Evolutionary conservation across 768 basidiomycete species (phyloP).

Genomic region (Clathrus columnatus): DNA sequence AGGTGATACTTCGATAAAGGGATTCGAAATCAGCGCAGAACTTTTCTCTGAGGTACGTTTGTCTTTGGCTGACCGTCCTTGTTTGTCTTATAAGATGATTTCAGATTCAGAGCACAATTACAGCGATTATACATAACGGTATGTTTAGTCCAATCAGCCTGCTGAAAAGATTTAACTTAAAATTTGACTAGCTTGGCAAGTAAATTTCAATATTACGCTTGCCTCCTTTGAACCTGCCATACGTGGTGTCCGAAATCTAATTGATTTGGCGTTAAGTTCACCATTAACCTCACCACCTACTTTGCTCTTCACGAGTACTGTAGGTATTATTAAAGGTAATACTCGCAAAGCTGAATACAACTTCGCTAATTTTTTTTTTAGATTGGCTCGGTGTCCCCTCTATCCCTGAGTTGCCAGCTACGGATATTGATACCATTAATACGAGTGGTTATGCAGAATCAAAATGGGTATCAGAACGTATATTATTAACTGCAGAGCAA

Average conservation of each 20-base stretch:
- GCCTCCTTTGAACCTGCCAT: constrained; percentile 26
- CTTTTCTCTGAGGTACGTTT: constrained; percentile 9
- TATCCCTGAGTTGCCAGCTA: not conserved
- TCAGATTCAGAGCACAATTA: constrained; percentile 5
- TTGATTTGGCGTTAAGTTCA: constrained; percentile 28
- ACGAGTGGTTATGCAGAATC: constrained; percentile 7
- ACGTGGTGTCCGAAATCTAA: constrained; percentile 21
- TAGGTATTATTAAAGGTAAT: constrained; percentile 20
- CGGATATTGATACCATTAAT: not conserved
- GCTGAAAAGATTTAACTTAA: too few species aligned
- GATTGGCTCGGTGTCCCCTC: not conserved
- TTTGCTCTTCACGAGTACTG: constrained; percentile 28
- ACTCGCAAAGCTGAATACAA: not conserved
- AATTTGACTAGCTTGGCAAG: constrained; percentile 29
- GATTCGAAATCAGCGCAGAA: constrained; percentile 4
- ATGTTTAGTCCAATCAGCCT: not conserved
- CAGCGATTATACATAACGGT: constrained; percentile 12
- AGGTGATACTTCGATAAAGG: constrained; percentile 11
- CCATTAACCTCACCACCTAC: constrained; percentile 18
- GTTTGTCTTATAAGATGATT: not conserved
- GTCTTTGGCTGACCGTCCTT: not conserved
- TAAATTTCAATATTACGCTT: constrained; percentile 28
- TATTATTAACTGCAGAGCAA: constrained; percentile 19
- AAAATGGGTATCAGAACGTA: constrained; percentile 27
- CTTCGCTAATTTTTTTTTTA: not conserved